These are phyloP conservation scores for Nannochloris sp. DNA, from an alignment of 139 green algal species.

Conservation along the genomic window DNA sequence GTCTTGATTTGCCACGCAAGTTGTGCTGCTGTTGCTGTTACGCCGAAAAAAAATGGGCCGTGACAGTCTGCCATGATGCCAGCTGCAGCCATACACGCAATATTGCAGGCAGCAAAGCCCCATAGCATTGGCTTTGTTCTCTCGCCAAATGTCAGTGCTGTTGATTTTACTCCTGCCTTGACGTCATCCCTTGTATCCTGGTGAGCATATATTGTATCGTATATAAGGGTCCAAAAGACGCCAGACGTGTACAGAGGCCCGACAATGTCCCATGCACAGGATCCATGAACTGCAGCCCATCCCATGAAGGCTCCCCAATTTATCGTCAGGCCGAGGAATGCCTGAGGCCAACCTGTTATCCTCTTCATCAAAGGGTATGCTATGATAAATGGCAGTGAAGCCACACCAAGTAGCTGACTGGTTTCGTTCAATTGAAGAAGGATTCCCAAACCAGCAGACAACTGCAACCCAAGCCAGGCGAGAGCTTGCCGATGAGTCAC, in stretches of 20 bases:
- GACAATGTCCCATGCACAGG: conserved; percentile 57
- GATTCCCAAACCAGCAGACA: conserved; percentile 68
- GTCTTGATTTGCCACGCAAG: conserved; percentile 62
- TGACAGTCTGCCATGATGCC: conserved; percentile 25
- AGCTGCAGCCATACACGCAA: conserved; percentile 24
- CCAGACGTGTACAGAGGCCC: conserved; percentile 77
- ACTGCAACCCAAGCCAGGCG: conserved; percentile 73
- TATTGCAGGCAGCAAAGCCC: conserved; percentile 39
- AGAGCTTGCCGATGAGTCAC: conserved; percentile 41
- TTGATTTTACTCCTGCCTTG: conserved; percentile 80
- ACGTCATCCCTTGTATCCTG: conserved; percentile 92
- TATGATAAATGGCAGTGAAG: conserved; percentile 80
- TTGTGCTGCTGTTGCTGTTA: conserved; percentile 45
- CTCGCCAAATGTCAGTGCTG: conserved; percentile 69
- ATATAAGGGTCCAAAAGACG: conserved; percentile 89
- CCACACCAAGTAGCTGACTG: conserved; percentile 76
- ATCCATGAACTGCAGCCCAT: conserved; percentile 70
- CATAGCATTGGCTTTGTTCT: conserved; percentile 45
- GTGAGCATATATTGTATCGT: conserved; percentile 98
- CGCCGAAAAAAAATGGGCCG: conserved; percentile 36
- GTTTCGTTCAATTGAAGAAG: conserved; percentile 92
- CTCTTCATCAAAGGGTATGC: conserved; percentile 95
- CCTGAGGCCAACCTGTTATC: conserved; percentile 71
- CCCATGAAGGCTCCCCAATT: conserved; percentile 97
- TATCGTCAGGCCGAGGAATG: conserved; percentile 89